Evolutionary conservation across 2,329 filamentous ascomycete species (phyloP).

Genomic region (Colletotrichum sansevieriae): DNA sequence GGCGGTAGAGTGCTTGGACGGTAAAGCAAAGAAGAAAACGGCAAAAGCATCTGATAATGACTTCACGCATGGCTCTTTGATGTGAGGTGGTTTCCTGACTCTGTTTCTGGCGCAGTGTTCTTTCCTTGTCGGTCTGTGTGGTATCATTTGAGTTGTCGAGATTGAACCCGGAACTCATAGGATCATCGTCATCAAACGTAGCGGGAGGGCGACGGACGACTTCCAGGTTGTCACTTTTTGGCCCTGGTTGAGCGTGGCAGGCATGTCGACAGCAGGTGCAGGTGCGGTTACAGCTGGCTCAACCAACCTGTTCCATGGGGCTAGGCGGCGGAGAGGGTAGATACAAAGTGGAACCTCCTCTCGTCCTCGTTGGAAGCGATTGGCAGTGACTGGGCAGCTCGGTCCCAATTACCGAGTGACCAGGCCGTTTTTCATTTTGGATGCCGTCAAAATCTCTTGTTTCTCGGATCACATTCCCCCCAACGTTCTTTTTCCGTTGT

Average conservation of each 20-base stretch:
- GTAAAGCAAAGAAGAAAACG: constrained; percentile 34
- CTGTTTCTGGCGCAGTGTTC: constrained; percentile 4
- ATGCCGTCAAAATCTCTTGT: constrained; percentile 30
- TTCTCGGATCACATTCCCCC: constrained; percentile 23
- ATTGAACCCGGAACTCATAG: constrained; percentile 12
- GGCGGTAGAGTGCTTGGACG: constrained; percentile 35
- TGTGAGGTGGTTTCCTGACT: constrained; percentile 20
- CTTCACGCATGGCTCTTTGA: constrained; percentile 32
- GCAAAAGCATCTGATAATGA: constrained; percentile 41
- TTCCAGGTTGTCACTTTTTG: no score
- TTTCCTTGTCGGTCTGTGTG: background rate
- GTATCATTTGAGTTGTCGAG: constrained; percentile 13
- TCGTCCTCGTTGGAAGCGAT: constrained; percentile 21
- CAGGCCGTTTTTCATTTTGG: constrained; percentile 28
- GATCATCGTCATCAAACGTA: constrained; percentile 16
- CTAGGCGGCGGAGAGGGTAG: background rate
- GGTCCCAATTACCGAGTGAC: constrained; percentile 37
- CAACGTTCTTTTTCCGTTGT: constrained; percentile 27
- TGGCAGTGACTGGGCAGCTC: constrained; percentile 35
- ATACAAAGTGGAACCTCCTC: background rate
- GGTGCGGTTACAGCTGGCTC: no score
- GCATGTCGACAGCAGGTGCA: background rate
- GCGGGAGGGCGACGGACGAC: constrained; percentile 4
- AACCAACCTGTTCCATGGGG: background rate
- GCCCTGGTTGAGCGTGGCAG: background rate